Conservation (phyloP, 2,329 filamentous ascomycete species). For the Neocucurbitaria cava region DNA sequence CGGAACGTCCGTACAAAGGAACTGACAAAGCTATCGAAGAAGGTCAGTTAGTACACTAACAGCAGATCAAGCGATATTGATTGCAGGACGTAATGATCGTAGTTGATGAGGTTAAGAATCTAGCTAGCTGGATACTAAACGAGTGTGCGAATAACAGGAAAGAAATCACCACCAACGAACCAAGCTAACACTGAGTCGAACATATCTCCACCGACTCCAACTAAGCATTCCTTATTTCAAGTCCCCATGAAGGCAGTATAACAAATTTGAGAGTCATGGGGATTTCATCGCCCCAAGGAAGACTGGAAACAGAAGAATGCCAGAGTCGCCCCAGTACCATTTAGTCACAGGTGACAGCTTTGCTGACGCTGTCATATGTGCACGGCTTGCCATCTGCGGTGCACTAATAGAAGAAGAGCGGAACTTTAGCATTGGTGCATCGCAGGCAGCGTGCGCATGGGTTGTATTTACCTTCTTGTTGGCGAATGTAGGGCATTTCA, state of each 20-base stretch:
- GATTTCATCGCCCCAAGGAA: neutral
- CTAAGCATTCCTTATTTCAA: neutral
- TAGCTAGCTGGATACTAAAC: neutral
- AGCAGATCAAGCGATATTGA: neutral
- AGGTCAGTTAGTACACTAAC: neutral
- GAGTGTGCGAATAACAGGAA: neutral
- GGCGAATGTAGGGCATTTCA: neutral
- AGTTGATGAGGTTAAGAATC: neutral
- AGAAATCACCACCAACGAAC: neutral
- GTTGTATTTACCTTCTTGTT: neutral
- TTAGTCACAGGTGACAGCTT: neutral
- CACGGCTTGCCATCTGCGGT: neutral
- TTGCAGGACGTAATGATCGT: neutral
- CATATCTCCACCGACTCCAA: neutral
- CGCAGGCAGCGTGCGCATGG: neutral
- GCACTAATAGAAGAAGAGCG: neutral
- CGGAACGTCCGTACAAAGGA: neutral
- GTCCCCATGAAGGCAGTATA: neutral
- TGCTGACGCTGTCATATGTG: neutral
- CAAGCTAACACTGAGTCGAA: neutral
- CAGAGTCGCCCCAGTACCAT: neutral
- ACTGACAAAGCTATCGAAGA: neutral
- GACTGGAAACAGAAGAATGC: neutral
- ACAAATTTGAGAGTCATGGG: neutral
- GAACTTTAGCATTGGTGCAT: neutral